Percentiles rank a stretch among this genome's conserved stretches.
These are phyloP conservation scores for Pneumocystis murina DNA, from an alignment of 1,139 yeast species.

Conservation along the genomic window DNA sequence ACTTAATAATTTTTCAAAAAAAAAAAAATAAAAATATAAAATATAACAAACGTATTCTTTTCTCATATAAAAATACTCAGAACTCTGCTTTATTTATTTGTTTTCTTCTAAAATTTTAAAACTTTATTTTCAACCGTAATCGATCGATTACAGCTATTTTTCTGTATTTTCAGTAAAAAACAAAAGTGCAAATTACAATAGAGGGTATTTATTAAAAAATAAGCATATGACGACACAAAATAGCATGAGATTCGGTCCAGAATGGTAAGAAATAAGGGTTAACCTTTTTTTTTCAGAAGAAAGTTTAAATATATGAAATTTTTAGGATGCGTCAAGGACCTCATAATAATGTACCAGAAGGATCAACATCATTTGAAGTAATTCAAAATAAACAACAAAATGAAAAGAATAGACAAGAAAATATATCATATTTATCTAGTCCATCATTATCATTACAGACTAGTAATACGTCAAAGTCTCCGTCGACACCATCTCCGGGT, in stretches of 20 bases:
- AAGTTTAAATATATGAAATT: neutral
- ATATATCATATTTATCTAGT: neutral
- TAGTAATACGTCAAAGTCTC: neutral
- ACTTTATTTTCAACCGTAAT: no score
- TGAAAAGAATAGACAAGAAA: neutral
- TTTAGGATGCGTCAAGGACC: neutral
- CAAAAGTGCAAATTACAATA: neutral
- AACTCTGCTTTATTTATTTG: no score
- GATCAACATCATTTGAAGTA: neutral
- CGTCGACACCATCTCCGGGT: neutral
- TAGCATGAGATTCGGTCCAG: neutral
- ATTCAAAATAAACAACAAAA: neutral
- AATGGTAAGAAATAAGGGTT: neutral
- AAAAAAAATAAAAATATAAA: no score
- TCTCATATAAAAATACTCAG: no score
- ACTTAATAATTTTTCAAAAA: no score
- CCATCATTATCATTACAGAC: neutral
- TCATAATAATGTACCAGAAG: neutral
- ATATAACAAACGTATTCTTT: no score
- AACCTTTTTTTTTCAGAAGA: neutral
- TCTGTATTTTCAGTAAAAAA: no score
- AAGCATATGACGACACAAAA: neutral
- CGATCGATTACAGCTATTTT: no score
- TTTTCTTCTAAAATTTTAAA: no score
- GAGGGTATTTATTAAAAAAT: neutral